phyloP scores from a whole-genome alignment of 305 asterid genomes.

The Fraxinus angustifolia region DNA sequence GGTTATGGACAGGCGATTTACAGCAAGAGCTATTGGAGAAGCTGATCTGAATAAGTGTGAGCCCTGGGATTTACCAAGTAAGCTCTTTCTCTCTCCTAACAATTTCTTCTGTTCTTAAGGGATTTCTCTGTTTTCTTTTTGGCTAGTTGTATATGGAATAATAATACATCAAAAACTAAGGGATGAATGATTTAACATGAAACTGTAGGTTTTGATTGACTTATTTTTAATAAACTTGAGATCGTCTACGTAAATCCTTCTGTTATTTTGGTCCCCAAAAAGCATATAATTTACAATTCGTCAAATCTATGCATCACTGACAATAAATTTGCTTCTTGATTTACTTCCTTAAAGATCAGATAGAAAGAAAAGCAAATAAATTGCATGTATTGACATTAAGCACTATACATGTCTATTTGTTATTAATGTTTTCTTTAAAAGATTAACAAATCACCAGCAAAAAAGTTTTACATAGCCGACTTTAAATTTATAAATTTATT shows the following conservation, averaged over 20 bases:
- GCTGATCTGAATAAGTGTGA: constrained; percentile 84
- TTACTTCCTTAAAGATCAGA: not conserved
- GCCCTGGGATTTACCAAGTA: constrained; percentile 94
- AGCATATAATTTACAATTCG: not conserved
- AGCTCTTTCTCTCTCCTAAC: not conserved
- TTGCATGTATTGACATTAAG: not conserved
- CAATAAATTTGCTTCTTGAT: not conserved
- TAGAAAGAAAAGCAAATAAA: not conserved
- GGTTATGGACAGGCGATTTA: constrained; percentile 43
- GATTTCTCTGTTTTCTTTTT: not conserved
- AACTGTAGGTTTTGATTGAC: not conserved
- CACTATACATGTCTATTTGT: not conserved
- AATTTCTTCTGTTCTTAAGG: not conserved
- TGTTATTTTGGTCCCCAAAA: not conserved
- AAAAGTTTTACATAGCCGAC: not conserved
- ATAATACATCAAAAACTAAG: not conserved
- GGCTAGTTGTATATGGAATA: not conserved
- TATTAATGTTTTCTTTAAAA: not conserved
- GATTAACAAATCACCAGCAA: not conserved
- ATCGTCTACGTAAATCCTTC: not conserved
- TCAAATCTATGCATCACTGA: not conserved
- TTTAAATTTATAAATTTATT: not conserved
- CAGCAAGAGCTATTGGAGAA: constrained; percentile 57
- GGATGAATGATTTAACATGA: not conserved
- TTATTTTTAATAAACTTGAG: not conserved